Evolutionary conservation across 495 filamentous ascomycete genomes (phyloP).

Genomic region (Penicillium alfredii): DNA sequence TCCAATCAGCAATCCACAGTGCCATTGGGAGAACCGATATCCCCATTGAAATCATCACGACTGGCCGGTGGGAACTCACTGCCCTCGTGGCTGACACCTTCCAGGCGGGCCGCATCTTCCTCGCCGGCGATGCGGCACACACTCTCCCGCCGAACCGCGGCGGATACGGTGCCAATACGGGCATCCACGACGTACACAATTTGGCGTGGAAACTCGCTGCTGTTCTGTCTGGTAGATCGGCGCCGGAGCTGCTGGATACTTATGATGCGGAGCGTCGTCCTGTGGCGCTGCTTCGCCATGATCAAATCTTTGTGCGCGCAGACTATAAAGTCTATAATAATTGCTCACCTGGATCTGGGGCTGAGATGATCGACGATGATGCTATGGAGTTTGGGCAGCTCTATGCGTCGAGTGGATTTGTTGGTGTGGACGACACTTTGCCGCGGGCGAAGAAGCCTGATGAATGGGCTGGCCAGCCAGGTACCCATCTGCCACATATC

Average conservation of each 20-base stretch:
- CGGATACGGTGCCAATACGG: slow-evolving; percentile 46
- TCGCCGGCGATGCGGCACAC: slow-evolving; percentile 49
- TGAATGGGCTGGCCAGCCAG: slow-evolving; percentile 25
- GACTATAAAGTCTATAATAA: slow-evolving; percentile 25
- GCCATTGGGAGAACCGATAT: slow-evolving; percentile 18
- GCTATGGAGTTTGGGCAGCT: slow-evolving; percentile 25
- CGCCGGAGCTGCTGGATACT: slow-evolving; percentile 37
- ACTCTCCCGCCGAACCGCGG: slow-evolving; percentile 42
- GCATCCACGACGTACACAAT: slow-evolving; percentile 43
- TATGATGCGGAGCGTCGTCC: slow-evolving; percentile 48
- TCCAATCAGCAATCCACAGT: slow-evolving; percentile 12
- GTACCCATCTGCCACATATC: slow-evolving; percentile 24
- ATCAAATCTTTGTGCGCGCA: slow-evolving; percentile 24
- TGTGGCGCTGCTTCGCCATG: slow-evolving; percentile 29
- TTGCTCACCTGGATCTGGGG: slow-evolving; percentile 13
- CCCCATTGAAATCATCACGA: slow-evolving; percentile 24
- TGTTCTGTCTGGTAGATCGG: slow-evolving; percentile 37
- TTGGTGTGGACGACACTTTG: slow-evolving; percentile 9
- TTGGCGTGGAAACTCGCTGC: slow-evolving; percentile 45
- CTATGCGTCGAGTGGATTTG: slow-evolving; percentile 13
- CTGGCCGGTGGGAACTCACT: slow-evolving; percentile 22
- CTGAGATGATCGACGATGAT: slow-evolving; percentile 20
- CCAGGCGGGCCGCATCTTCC: slow-evolving; percentile 33
- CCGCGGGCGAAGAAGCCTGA: slow-evolving; percentile 20
- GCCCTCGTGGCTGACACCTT: slow-evolving; percentile 24